Evolutionary conservation across 1,284 basidiomycete genomes (phyloP), one percentile per base, ranked within the genome.

Genomic region (Rhodotorula sp.): DNA sequence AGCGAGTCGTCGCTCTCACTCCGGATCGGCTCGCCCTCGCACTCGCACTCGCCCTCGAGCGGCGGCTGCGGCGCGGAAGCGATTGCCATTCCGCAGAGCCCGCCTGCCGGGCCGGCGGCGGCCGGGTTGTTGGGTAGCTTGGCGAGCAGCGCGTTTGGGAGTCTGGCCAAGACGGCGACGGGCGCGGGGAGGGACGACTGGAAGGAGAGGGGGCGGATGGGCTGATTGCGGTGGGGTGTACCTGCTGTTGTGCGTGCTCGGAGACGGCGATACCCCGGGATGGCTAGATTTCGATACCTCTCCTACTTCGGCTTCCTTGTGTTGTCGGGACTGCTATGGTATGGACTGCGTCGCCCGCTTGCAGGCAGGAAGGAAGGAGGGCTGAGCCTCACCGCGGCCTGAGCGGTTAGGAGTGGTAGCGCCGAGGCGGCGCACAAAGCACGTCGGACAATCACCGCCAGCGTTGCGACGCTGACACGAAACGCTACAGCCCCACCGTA

Each of bases 1-100:
- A 60, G 44, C 62, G 57, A 66, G 37, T 64, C 63, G 36, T 54
- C 50, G 19, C 32, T 66, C 60, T 37, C 56, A 6, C 27, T 61
- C 56, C 13, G 13, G 27, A 34, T 10, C 10, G 15, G 29, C 32
- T 48, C 59, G 46, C 32, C 46, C 0, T 22, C 41, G 37, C 44
- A 44, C 17, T 44, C 44, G 44, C 44, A 44, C 17, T 44, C 44
- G 44, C 21, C 44, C 17, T 44, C 44, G 3, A 6, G 29, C 19
- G 29, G 12, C 25, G 32, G 25, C 2, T 12, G 19, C 21, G n/a
- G 37, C 2, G 37, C 15, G 29, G 17, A 25, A 22, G 34, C 22
- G 37, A 39, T 10, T 17, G 22, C 44, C 13, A 44, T 44, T 13
- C 9, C 44, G 44, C 44, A 21, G 44, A 44, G 44, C 44, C 44